These are phyloP conservation scores for Hymenoscyphus fructigenus DNA, from an alignment of 2,329 filamentous ascomycete species.

Conservation along the genomic window DNA sequence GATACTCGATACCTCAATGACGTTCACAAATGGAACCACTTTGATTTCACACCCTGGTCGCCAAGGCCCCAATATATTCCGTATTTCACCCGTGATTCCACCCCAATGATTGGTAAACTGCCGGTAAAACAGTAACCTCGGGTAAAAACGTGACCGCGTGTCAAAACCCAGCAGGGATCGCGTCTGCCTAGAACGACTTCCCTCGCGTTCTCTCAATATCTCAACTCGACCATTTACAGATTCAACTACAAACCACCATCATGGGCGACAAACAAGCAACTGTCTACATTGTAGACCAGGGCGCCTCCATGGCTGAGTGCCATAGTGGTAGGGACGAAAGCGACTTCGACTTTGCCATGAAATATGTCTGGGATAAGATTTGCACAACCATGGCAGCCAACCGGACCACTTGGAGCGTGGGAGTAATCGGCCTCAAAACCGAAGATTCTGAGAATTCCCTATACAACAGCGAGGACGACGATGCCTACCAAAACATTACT, in stretches of 20 bases:
- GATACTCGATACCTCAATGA: too few species aligned
- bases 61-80: neutral
- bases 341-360: conserved; percentile 86
- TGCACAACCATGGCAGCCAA: conserved; percentile 66
- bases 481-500: conserved; percentile 74
- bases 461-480: conserved; percentile 50
- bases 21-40: too few species aligned
- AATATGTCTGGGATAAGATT: conserved; percentile 94
- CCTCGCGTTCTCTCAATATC: neutral
- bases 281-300: conserved; percentile 88
- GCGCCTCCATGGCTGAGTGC: conserved; percentile 75
- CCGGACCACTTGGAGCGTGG: conserved; percentile 71
- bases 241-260: conserved; percentile 24
- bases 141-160: neutral
- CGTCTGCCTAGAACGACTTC: conserved; percentile 14
- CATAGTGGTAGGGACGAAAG: conserved; percentile 70
- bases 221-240: neutral
- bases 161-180: conserved; percentile 1
- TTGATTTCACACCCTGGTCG: too few species aligned
- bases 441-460: conserved; percentile 72
- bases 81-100: neutral
- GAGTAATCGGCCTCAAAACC: conserved; percentile 82
- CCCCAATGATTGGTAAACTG: too few species aligned
- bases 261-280: conserved; percentile 96
- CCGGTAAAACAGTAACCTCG: too few species aligned